A percentile compares a stretch with the other conserved stretches of the same genome.
Evolutionary conservation across 202 grass and related monocot genomes (phyloP).

Genomic region (Digitaria exilis): DNA sequence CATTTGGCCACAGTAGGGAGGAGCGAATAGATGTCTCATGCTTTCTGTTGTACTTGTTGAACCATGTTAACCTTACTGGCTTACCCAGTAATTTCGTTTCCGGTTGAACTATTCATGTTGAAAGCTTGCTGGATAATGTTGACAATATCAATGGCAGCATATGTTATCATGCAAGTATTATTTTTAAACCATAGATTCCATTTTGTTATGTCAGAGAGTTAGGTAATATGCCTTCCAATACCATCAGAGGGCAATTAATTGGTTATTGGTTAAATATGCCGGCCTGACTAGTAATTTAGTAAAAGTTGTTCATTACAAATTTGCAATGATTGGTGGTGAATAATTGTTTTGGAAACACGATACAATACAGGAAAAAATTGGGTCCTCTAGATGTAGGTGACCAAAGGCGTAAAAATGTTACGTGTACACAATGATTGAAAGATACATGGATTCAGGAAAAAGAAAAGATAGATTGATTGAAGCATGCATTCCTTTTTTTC

Average conservation of each 20-base stretch:
- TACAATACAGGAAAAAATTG: not conserved
- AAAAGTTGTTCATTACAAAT: not conserved
- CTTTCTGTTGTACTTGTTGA: not conserved
- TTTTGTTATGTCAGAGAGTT: not conserved
- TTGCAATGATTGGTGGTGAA: not conserved
- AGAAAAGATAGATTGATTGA: too few relatives aligned
- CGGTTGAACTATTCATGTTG: slow-evolving; percentile 1
- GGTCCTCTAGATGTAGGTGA: not conserved
- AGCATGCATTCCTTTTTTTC: not conserved
- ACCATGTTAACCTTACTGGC: slow-evolving; percentile 2
- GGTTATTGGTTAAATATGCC: slow-evolving; percentile 2
- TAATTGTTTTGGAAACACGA: not conserved
- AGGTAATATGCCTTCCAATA: not conserved
- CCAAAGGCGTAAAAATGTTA: not conserved
- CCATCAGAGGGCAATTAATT: slow-evolving; percentile 7
- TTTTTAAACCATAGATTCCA: not conserved
- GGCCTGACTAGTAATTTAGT: not conserved
- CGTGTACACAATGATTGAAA: not conserved
- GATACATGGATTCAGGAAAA: not conserved
- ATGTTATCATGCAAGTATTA: not conserved
- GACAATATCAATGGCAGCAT: not conserved
- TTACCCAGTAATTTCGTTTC: not conserved
- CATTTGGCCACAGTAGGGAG: not conserved
- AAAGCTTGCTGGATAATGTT: not conserved
- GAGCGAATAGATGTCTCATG: not conserved